These are phyloP conservation scores for Fusarium pilosicola DNA, from an alignment of 2,329 filamentous ascomycete genomes.

Conservation along the genomic window DNA sequence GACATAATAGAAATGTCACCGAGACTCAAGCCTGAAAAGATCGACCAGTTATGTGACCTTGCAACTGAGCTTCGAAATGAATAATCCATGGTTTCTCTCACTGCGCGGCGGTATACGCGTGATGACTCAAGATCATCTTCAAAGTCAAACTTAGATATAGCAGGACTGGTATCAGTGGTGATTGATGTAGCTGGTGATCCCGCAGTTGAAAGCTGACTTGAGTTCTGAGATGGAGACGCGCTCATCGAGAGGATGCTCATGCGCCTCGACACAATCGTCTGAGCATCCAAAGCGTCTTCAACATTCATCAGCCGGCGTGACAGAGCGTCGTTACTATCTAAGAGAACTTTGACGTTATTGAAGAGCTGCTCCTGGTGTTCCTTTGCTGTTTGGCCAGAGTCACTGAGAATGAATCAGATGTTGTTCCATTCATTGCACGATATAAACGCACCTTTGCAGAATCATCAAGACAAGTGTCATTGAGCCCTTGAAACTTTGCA, in stretches of 20 bases:
- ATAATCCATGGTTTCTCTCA: neutral
- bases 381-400: neutral
- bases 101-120: neutral
- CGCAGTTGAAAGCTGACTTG: fast-evolving
- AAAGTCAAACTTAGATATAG: neutral
- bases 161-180: fast-evolving
- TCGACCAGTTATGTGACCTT: neutral
- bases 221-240: neutral
- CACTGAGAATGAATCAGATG: neutral
- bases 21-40: neutral
- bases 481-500: constrained; percentile 9
- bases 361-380: neutral
- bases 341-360: neutral
- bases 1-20: neutral
- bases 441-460: neutral
- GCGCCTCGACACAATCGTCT: neutral
- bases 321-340: neutral
- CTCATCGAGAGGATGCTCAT: neutral
- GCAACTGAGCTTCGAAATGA: neutral
- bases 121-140: neutral
- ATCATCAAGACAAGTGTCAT: constrained; percentile 10
- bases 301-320: neutral
- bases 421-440: fast-evolving
- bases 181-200: fast-evolving
- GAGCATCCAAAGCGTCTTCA: neutral